Percentiles rank a stretch among this genome's conserved stretches.
Evolutionary conservation across 495 filamentous ascomycete species (phyloP).

Genomic region (Podospora didyma): DNA sequence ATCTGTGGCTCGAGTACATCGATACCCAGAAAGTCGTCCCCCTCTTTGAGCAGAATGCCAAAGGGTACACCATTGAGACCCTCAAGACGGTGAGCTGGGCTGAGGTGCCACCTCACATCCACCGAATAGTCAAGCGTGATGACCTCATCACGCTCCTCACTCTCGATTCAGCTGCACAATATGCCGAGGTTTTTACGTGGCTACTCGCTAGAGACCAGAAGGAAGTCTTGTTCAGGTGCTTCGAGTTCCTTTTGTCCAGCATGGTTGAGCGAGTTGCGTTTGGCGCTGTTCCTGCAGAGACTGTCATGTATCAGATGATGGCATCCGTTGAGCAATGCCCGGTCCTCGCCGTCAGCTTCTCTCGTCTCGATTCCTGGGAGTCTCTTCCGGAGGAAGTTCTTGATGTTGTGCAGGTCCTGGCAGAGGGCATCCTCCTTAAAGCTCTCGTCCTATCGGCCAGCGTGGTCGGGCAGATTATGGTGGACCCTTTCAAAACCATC

Average conservation of each 20-base stretch:
- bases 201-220: slow-evolving; percentile 27
- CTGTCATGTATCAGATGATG: neutral
- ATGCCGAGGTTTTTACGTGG: slow-evolving; percentile 25
- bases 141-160: slow-evolving; percentile 23
- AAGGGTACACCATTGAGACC: slow-evolving; percentile 37
- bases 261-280: neutral
- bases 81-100: slow-evolving; percentile 30
- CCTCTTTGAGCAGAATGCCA: slow-evolving; percentile 37
- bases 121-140: slow-evolving; percentile 24
- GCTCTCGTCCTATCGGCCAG: slow-evolving; percentile 31
- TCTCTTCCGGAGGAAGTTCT: neutral
- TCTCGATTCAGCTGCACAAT: slow-evolving; percentile 16
- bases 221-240: slow-evolving; percentile 20
- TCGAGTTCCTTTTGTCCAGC: slow-evolving; percentile 14
- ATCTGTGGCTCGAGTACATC: slow-evolving; percentile 46
- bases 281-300: neutral
- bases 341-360: neutral
- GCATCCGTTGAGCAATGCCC: neutral
- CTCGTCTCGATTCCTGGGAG: slow-evolving; percentile 6
- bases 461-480: slow-evolving; percentile 30
- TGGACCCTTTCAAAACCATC: slow-evolving; percentile 35
- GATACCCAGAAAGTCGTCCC: slow-evolving; percentile 42
- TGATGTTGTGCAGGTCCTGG: neutral
- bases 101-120: slow-evolving; percentile 21
- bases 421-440: slow-evolving; percentile 24